Conservation (phyloP, 345 rosid species). For the Arabidopsis suecica region DNA sequence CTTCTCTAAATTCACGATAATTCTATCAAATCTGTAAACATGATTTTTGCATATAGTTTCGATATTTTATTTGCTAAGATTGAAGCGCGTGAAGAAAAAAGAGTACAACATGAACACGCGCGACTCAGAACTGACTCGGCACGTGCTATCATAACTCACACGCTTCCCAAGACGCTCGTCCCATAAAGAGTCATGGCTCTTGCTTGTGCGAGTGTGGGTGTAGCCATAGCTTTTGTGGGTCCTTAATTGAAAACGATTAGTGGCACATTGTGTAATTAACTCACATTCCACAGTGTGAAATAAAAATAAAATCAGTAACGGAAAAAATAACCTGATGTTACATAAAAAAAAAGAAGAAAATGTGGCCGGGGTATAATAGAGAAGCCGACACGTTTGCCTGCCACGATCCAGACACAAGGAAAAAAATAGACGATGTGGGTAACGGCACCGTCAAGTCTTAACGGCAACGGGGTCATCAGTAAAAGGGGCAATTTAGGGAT, state of each 20-base stretch:
- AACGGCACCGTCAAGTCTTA: constrained; percentile 40
- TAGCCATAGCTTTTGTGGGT: constrained; percentile 37
- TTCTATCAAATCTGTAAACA: background rate
- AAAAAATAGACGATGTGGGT: constrained; percentile 24
- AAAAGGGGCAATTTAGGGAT: too few relatives aligned
- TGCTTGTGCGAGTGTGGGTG: constrained; percentile 45
- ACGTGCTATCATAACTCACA: constrained; percentile 42
- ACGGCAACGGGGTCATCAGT: constrained; percentile 33
- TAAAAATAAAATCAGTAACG: background rate
- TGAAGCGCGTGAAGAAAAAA: constrained; percentile 9
- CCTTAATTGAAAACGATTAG: background rate
- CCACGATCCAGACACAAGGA: constrained; percentile 46
- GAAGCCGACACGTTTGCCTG: constrained; percentile 52
- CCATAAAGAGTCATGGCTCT: constrained; percentile 43
- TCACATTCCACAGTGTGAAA: background rate
- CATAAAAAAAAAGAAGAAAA: background rate
- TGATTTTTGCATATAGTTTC: background rate
- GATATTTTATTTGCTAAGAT: too few relatives aligned
- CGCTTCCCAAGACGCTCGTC: constrained; percentile 31
- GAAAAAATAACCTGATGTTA: background rate
- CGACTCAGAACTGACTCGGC: constrained; percentile 26
- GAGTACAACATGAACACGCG: background rate
- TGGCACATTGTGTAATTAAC: constrained; percentile 31
- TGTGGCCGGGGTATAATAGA: constrained; percentile 41
- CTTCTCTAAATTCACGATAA: too few relatives aligned